Base-by-base conservation (phyloP, 2,329 filamentous ascomycete genomes). In the Pseudogymnoascus pannorum region DNA sequence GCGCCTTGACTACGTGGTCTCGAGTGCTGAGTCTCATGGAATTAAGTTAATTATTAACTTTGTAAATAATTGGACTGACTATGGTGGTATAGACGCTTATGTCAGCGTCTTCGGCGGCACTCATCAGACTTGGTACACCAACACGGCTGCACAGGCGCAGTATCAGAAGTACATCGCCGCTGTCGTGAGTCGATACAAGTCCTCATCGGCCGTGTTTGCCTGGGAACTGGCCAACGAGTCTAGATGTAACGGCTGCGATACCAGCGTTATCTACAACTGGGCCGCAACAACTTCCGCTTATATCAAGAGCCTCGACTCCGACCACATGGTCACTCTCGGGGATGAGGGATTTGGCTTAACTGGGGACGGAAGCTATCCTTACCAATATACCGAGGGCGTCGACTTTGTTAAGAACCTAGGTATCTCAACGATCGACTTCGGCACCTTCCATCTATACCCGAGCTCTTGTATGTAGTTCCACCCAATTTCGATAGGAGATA, bases 191-290 rank as follows among this genome's bases (percentile, higher is more conserved):
- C 77, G 86, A 3, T 88, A 87, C 73, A 80, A 76, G 59, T 75
- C 77, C 63, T 87, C 82, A 0, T 74, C 81, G 0, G 79, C 86
- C 0, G 77, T 89, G 38, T 83, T 89, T 65, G 84, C 85, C 0
- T 89, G 87, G 87, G 86, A 89, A 67, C 75, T 89, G 1, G 83
- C 78, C 60, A 89, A 89, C 66, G 87, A 89, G 72, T 82, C 85
- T 16, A 77, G 86, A 61, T 88, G 86, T 74, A 76, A 77, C 12
- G 79, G 82, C 9, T 89, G 86, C 69, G 74, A 75, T 31, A 81
- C 83, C 0, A 76, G 78, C 5, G 78, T 86, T 14, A 77, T 88
- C 62, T 80, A 78, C 36, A 75, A 81, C 48, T 89, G 86, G 87
- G 83, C 83, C 9, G 74, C 76, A 40, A 74, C 72, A 2, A 84